Evolutionary conservation across 148 eudicot genomes (phyloP), one percentile per base, ranked within the genome.

Genomic region (Oxyria digyna): DNA sequence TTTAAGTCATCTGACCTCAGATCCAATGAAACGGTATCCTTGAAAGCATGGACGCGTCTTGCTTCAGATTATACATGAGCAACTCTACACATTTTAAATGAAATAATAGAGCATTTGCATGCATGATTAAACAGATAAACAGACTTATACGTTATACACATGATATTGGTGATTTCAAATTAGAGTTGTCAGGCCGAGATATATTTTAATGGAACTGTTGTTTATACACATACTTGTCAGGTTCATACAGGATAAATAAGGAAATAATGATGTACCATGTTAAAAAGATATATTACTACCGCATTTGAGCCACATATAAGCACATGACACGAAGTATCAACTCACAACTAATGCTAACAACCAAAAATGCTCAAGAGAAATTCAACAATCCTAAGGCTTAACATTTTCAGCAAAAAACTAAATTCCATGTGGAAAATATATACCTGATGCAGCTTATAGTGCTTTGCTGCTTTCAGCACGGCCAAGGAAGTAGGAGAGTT

Each of bases 61-160:
- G 99, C 97, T 85, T 94, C 99, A n/a, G 97, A 85, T 67, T 94
- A 94, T 23, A 94, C 97, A 74, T 94, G 99, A 71, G 84, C 88
- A 42, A 97, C 98, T 74, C 98, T 86, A 96, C 90, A 86, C 17
- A 29, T 59, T 59, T 59, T 27, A 8, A 3, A 59, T 24, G 13
- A 27, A 4, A 59, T 10, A 14, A 31, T 59, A 57, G n/a, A n/a
- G n/a, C 18, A 29, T 29, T 59, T 13, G 65, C 65, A 29, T 59
- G 6, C 20, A 59, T 29, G 65, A 59, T 59, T 59, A 59, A 29
- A 59, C 31, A 57, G 37, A 59, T 27, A 27, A 27, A 29, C 2
- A 59, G 38, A 59, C 8, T 1, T 13, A 59, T 59, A 29, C 15
- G 18, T 5, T 13, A 24, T 27, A 15, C 65, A 59, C 65, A 31